A percentile compares a stretch with the other conserved stretches of the same genome.
Evolutionary conservation across 108 stramenopile species (phyloP).

Genomic region (Cylindrotheca fusiformis): DNA sequence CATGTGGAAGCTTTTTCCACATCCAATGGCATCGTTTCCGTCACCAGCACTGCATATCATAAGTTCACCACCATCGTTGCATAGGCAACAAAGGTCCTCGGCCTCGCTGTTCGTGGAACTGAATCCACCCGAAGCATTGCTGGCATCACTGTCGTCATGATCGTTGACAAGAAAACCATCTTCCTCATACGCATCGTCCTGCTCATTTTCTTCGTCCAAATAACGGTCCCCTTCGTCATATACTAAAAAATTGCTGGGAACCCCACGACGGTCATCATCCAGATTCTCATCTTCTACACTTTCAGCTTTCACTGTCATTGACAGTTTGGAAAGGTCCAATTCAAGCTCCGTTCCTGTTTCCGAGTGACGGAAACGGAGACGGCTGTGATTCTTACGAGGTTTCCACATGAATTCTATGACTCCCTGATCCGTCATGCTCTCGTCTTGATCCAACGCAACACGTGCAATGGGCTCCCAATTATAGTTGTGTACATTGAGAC

Average conservation of each 20-base stretch:
- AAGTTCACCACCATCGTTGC: slow-evolving; percentile 52
- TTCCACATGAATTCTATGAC: not conserved
- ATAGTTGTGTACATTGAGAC: not conserved
- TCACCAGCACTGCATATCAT: slow-evolving; percentile 66
- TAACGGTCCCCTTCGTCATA: slow-evolving; percentile 8
- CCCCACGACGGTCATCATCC: slow-evolving; percentile 2
- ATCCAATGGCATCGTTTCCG: slow-evolving; percentile 36
- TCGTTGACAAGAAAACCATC: slow-evolving; percentile 54
- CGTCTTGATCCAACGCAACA: slow-evolving; percentile 1
- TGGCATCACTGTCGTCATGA: slow-evolving; percentile 6
- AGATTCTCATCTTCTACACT: not conserved
- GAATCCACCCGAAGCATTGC: slow-evolving; percentile 19
- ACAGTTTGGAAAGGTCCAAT: slow-evolving; percentile 26
- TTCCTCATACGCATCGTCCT: slow-evolving; percentile 48
- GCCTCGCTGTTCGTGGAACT: slow-evolving; percentile 7
- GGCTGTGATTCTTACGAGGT: slow-evolving; percentile 8
- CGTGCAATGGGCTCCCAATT: slow-evolving; percentile 13
- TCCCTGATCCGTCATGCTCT: slow-evolving; percentile 23
- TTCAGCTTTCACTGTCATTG: slow-evolving; percentile 10
- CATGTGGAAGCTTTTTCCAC: slow-evolving; percentile 52
- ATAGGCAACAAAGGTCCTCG: slow-evolving; percentile 35
- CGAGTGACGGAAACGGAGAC: slow-evolving; percentile 42
- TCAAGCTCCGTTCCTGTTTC: slow-evolving; percentile 55
- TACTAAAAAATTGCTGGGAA: not conserved
- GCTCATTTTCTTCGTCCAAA: slow-evolving; percentile 38